Evolutionary conservation across 2,329 filamentous ascomycete genomes (phyloP).

Genomic region (Drechslerella dactyloides): DNA sequence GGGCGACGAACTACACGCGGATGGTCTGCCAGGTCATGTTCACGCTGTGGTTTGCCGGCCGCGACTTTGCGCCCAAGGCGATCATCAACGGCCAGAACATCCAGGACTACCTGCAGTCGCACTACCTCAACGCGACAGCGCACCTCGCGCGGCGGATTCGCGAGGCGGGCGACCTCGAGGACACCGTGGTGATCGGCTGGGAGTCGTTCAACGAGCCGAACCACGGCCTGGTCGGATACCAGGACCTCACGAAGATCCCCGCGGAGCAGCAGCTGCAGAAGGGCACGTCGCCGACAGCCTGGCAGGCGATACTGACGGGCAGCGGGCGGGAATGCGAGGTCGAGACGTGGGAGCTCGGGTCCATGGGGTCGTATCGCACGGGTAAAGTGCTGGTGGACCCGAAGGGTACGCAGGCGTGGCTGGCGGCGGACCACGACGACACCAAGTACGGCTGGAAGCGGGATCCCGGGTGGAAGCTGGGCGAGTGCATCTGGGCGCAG

Average conservation of each 20-base stretch:
- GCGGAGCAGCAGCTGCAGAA: slow-evolving; percentile 89
- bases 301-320: slow-evolving; percentile 91
- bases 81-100: slow-evolving; percentile 95
- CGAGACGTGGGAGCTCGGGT: slow-evolving; percentile 90
- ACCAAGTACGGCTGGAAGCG: slow-evolving; percentile 87
- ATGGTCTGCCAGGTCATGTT: slow-evolving; percentile 89
- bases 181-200: slow-evolving; percentile 90
- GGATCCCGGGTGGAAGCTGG: slow-evolving; percentile 85
- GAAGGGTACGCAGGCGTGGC: slow-evolving; percentile 82
- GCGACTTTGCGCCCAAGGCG: slow-evolving; percentile 92
- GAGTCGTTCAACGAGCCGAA: slow-evolving; percentile 97
- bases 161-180: slow-evolving; percentile 85
- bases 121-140: slow-evolving; percentile 79
- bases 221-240: slow-evolving; percentile 80
- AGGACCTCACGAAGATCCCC: slow-evolving; percentile 80
- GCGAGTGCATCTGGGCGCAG: slow-evolving; percentile 96
- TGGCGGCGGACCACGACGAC: slow-evolving; percentile 82
- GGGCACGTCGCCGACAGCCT: slow-evolving; percentile 89
- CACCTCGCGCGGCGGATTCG: slow-evolving; percentile 84
- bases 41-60: slow-evolving; percentile 89
- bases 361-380: slow-evolving; percentile 87
- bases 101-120: slow-evolving; percentile 88
- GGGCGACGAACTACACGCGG: slow-evolving; percentile 95
- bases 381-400: slow-evolving; percentile 85
- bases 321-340: slow-evolving; percentile 89